These are phyloP conservation scores for Pseudoturritis turrita DNA, from an alignment of 345 rosid genomes.

Conservation along the genomic window DNA sequence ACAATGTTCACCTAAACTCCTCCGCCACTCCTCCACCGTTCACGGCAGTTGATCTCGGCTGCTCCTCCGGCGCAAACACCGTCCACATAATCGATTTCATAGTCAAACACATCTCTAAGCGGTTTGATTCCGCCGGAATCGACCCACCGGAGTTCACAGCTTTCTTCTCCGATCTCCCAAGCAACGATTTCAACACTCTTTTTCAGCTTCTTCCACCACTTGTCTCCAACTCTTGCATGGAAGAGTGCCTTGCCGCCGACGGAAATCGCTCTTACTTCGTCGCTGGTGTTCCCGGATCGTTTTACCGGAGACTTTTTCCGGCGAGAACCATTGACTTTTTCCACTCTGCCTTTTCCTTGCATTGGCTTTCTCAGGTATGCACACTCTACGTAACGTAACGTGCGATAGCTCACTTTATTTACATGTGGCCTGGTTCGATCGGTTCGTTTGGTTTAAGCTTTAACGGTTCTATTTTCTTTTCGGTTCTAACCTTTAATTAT, in stretches of 20 bases:
- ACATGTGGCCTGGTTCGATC: neutral
- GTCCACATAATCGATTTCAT: constrained; percentile 60
- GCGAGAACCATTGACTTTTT: constrained; percentile 70
- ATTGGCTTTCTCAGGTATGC: constrained; percentile 92
- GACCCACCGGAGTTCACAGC: constrained; percentile 79
- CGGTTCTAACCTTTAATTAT: neutral
- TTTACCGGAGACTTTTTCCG: constrained; percentile 81
- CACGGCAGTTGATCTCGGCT: constrained; percentile 85
- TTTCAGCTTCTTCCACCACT: constrained; percentile 83
- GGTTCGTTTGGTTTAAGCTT: neutral
- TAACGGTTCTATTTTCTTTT: neutral
- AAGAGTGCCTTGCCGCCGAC: constrained; percentile 72
- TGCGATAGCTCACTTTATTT: neutral
- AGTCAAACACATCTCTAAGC: constrained; percentile 71
- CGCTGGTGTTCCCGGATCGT: constrained; percentile 90
- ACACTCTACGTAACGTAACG: neutral
- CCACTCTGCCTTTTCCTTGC: constrained; percentile 91
- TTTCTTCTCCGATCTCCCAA: constrained; percentile 86
- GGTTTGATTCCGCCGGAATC: constrained; percentile 50
- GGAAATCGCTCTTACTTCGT: constrained; percentile 73
- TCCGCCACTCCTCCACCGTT: constrained; percentile 48
- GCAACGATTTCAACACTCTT: constrained; percentile 93
- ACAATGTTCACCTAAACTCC: constrained; percentile 48
- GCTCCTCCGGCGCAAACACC: constrained; percentile 81
- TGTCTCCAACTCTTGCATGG: constrained; percentile 64